Conservation (phyloP, 2,329 filamentous ascomycete genomes). For the Trichoderma gracile region DNA sequence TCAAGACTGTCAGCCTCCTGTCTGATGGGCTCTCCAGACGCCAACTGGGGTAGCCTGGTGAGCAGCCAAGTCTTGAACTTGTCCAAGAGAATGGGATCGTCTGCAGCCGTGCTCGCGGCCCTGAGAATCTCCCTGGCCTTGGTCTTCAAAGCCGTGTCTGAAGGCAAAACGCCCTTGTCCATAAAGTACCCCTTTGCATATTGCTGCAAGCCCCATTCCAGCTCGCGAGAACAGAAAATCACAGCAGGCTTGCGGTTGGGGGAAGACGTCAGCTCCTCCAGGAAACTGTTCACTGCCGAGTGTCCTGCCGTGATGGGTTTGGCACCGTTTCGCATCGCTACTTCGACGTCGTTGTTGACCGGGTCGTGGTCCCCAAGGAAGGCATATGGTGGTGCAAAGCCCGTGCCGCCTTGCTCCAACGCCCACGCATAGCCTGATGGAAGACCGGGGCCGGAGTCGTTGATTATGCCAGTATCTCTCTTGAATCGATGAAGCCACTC, state of each 20-base stretch:
- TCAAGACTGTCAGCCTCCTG: background rate
- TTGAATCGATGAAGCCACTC: conserved; percentile 67
- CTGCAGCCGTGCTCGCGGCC: conserved; percentile 51
- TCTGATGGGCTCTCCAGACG: conserved; percentile 15
- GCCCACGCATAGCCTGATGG: conserved; percentile 47
- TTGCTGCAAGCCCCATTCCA: conserved; percentile 55
- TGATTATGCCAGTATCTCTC: conserved; percentile 54
- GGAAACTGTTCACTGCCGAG: conserved; percentile 50
- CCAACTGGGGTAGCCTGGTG: conserved; percentile 33
- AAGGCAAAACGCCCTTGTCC: conserved; percentile 46
- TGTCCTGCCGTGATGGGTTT: conserved; percentile 48
- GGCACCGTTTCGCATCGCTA: conserved; percentile 40
- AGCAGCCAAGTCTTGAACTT: conserved; percentile 55
- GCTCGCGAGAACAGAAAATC: conserved; percentile 60
- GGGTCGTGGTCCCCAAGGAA: conserved; percentile 45
- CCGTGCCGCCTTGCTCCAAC: conserved; percentile 52
- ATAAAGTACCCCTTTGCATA: conserved; percentile 48
- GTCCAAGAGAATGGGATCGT: conserved; percentile 53
- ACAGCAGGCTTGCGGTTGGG: conserved; percentile 47
- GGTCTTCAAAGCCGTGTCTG: conserved; percentile 49
- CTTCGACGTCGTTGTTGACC: conserved; percentile 39
- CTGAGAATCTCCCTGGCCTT: conserved; percentile 52
- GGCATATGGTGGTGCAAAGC: conserved; percentile 58
- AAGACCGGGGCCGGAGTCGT: conserved; percentile 54
- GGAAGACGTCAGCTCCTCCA: conserved; percentile 47